Evolutionary conservation across 345 rosid species (phyloP).

Genomic region (Syzygium grande): DNA sequence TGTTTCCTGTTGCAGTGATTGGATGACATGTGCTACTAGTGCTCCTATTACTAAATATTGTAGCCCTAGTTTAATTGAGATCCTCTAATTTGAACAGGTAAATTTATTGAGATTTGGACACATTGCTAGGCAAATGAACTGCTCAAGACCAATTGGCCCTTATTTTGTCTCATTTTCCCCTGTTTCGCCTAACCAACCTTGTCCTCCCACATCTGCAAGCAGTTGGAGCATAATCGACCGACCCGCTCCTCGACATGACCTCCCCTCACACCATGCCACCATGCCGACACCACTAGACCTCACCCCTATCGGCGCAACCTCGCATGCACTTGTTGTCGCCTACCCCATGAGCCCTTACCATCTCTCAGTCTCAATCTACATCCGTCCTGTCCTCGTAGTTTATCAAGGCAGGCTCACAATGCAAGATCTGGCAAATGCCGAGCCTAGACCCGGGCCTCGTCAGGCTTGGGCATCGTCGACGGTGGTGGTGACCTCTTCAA

Average conservation of each 20-base stretch:
- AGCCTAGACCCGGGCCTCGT: not conserved
- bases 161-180: not conserved
- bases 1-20: not conserved
- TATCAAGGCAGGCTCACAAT: not conserved
- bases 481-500: not conserved
- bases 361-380: not conserved
- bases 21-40: not conserved
- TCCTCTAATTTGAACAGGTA: not conserved
- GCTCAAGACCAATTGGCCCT: not conserved
- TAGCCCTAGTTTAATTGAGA: not conserved
- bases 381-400: not conserved
- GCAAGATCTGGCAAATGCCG: not conserved
- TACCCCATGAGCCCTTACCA: fast-evolving
- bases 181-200: not conserved
- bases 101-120: not conserved
- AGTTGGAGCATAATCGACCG: not conserved
- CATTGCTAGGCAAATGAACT: not conserved
- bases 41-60: not conserved
- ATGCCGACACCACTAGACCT: not conserved
- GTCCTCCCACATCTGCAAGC: not conserved
- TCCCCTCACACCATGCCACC: not conserved
- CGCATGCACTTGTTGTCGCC: not conserved
- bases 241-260: not conserved
- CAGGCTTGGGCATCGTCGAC: not conserved
- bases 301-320: too few relatives aligned